Conservation (phyloP, 257 asterid genomes). For the Solanum rostratum region DNA sequence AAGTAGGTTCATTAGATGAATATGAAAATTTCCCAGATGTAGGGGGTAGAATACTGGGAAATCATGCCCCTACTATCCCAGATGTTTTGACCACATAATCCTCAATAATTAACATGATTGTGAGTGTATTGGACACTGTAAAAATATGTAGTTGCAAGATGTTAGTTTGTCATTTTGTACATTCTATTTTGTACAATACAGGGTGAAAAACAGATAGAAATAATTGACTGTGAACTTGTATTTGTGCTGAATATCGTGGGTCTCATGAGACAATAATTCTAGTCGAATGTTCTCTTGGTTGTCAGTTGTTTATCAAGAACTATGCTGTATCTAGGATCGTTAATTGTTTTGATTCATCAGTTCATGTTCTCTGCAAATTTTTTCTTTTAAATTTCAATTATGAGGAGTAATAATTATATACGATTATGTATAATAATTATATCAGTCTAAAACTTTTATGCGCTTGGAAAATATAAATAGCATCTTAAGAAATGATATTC, state of each 20-base stretch:
- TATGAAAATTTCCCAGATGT: slow-evolving; percentile 69
- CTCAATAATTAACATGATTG: neutral
- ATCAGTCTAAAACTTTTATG: no score
- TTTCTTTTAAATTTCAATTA: neutral
- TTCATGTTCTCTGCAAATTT: neutral
- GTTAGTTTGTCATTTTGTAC: neutral
- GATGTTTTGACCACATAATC: slow-evolving; percentile 62
- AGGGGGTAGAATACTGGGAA: slow-evolving; percentile 75
- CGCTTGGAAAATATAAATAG: no score
- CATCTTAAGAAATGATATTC: no score
- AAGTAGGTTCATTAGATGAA: slow-evolving; percentile 44
- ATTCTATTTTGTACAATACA: neutral
- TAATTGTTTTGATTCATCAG: neutral
- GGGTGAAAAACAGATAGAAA: neutral
- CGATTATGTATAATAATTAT: no score
- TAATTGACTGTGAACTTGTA: neutral
- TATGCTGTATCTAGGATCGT: neutral
- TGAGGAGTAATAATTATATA: no score
- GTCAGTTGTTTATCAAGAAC: neutral
- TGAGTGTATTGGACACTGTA: neutral
- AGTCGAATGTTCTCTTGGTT: neutral
- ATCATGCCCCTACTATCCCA: slow-evolving; percentile 52
- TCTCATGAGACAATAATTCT: neutral
- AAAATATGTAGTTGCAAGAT: neutral
- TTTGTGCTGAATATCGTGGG: neutral